Evolutionary conservation across 2,329 filamentous ascomycete genomes (phyloP).

Genomic region (Dothistroma septosporum): DNA sequence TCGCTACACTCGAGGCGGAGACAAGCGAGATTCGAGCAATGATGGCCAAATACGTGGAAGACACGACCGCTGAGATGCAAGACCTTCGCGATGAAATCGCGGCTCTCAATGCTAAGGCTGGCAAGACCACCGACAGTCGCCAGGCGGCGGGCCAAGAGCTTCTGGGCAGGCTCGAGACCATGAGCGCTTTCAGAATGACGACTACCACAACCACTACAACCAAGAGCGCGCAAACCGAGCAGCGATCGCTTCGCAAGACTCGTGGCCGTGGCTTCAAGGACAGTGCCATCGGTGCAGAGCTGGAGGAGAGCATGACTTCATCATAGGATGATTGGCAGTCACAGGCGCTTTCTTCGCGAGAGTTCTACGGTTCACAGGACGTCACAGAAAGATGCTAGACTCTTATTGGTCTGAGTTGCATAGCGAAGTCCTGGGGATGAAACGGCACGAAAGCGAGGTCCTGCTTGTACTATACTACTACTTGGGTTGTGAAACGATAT

Average conservation of each 20-base stretch:
- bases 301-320: background rate
- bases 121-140: background rate
- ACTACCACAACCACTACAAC: background rate
- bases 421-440: background rate
- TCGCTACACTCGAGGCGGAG: conserved; percentile 26
- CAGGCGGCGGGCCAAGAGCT: background rate
- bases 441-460: background rate
- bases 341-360: too few species aligned
- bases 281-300: background rate
- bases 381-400: background rate
- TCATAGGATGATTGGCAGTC: background rate
- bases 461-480: background rate
- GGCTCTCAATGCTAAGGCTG: background rate
- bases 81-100: background rate
- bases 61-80: conserved; percentile 5
- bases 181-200: background rate
- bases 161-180: background rate
- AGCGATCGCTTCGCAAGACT: background rate
- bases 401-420: background rate
- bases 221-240: background rate
- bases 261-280: background rate
- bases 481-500: background rate
- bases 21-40: conserved; percentile 9
- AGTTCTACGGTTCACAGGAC: background rate
- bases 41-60: conserved; percentile 5